These are phyloP conservation scores for Malus fusca DNA, from an alignment of 306 rosid species.

Conservation along the genomic window DNA sequence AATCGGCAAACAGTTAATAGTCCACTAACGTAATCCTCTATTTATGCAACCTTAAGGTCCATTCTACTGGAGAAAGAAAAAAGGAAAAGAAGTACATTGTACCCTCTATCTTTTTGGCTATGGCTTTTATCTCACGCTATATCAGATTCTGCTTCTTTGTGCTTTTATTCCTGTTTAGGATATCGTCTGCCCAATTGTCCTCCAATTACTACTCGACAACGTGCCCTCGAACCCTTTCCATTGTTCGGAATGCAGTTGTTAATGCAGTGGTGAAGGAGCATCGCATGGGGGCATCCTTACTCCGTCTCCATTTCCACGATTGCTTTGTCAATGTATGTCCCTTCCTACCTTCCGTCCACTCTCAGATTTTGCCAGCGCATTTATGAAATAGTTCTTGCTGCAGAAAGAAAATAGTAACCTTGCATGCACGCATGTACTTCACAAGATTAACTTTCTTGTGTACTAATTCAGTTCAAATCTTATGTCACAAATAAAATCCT, in stretches of 20 bases:
- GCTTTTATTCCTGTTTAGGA: conserved; percentile 15
- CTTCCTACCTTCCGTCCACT: neutral
- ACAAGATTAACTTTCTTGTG: neutral
- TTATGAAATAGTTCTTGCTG: neutral
- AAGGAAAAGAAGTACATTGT: neutral
- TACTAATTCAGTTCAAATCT: neutral
- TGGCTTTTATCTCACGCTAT: conserved; percentile 23
- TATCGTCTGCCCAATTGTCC: conserved; percentile 34
- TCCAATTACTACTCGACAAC: conserved; percentile 28
- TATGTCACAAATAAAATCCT: neutral
- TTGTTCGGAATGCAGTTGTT: conserved; percentile 30
- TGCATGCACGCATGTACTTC: neutral
- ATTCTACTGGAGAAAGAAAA: neutral
- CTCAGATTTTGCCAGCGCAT: neutral
- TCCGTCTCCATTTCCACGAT: conserved; percentile 54
- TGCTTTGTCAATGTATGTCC: conserved; percentile 14
- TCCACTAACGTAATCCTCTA: conserved; percentile 15
- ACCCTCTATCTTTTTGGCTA: conserved; percentile 4
- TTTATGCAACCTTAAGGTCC: neutral
- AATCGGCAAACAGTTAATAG: neutral
- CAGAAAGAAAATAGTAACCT: neutral
- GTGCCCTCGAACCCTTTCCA: conserved; percentile 45
- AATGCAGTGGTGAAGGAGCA: conserved; percentile 48
- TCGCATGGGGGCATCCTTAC: conserved; percentile 66
- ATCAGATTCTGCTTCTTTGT: conserved; percentile 18